phyloP scores from a whole-genome alignment of 768 basidiomycete species.

The Dioszegia crocea region DNA sequence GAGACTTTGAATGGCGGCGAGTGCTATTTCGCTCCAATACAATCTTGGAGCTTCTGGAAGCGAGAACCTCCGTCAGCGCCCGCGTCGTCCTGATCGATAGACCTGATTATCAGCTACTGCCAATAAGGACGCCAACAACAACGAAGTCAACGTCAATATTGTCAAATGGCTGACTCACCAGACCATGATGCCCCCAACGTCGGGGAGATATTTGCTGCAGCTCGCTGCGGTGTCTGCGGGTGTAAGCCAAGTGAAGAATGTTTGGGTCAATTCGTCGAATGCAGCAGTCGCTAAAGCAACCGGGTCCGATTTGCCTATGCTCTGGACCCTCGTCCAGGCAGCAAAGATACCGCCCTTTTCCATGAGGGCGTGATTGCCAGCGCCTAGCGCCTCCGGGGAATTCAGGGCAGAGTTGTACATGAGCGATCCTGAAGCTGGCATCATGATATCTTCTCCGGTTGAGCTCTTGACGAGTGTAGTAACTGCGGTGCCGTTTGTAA shows the following conservation, averaged over 20 bases:
- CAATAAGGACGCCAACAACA: too few relatives aligned
- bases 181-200: constrained; percentile 31
- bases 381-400: background rate
- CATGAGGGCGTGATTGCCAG: background rate
- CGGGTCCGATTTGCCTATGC: background rate
- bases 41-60: background rate
- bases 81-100: constrained; percentile 2
- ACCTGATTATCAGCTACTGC: constrained; percentile 2
- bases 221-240: constrained; percentile 15
- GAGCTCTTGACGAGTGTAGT: too few relatives aligned
- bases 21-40: background rate
- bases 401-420: background rate
- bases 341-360: background rate
- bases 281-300: constrained; percentile 7
- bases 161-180: constrained; percentile 32
- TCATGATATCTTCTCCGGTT: too few relatives aligned
- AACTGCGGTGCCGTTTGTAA: too few relatives aligned
- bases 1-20: too few relatives aligned
- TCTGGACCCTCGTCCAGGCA: background rate
- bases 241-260: constrained; percentile 37
- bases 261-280: constrained; percentile 12
- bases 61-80: background rate
- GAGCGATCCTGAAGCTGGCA: background rate
- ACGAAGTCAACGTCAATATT: too few relatives aligned
- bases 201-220: constrained; percentile 16